Evolutionary conservation across 2,329 filamentous ascomycete species (phyloP).

Genomic region (Fusarium austroafricanum): DNA sequence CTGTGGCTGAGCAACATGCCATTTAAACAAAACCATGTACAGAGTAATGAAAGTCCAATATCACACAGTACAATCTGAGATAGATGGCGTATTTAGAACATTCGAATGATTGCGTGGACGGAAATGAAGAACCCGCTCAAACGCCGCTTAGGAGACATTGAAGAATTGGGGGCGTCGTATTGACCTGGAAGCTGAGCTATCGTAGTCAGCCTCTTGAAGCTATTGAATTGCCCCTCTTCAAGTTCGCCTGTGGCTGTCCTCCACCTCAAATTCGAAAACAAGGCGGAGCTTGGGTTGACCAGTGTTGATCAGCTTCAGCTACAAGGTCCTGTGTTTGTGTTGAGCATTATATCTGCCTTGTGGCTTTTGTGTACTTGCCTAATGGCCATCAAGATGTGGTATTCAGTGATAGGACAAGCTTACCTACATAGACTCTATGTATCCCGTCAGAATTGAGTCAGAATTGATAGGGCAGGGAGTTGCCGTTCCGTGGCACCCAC

Average conservation of each 20-base stretch:
- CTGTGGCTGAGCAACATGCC: conserved; percentile 40
- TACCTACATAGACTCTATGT: background rate
- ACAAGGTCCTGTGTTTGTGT: conserved; percentile 7
- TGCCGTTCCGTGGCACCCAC: conserved; percentile 4
- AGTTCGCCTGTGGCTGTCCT: conserved; percentile 4
- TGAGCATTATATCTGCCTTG: background rate
- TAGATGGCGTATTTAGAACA: background rate
- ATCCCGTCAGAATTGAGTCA: background rate
- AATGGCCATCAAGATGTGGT: background rate
- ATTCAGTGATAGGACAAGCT: background rate
- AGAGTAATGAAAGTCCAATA: background rate
- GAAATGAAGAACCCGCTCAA: background rate
- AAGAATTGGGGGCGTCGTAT: background rate
- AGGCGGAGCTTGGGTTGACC: conserved; percentile 2
- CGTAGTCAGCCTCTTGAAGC: conserved; percentile 5
- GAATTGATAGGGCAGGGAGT: conserved; percentile 11
- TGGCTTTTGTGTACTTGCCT: background rate
- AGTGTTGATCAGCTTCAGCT: background rate
- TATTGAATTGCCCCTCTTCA: conserved; percentile 3
- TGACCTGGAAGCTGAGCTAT: background rate
- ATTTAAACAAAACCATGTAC: conserved; percentile 2
- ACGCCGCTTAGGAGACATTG: background rate
- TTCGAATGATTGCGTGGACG: background rate
- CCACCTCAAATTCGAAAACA: conserved; percentile 2
- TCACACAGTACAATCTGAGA: background rate